Base-by-base conservation (phyloP, 225 moss, liverwort and hornwort species). In the Ulota crispa region DNA sequence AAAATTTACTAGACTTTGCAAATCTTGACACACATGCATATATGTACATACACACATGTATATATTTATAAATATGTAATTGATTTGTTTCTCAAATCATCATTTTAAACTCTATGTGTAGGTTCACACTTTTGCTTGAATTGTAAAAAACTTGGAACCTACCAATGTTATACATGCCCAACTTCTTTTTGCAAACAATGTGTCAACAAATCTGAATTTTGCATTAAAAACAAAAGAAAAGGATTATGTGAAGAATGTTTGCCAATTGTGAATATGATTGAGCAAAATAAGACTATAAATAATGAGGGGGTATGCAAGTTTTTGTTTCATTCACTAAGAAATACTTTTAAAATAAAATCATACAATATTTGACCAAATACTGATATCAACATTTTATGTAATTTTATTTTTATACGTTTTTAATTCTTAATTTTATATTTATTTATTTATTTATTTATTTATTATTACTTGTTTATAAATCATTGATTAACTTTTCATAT, bases 121-220 rank as follows among this genome's bases (percentile, higher is more conserved):
- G 98, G 95, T 77, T 99, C 91, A 83, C 99, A 99, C 69, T 99
- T 94, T 56, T 99, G 99, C 77, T 91, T 93, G 16, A 89, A 84
- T 61, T 99, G 99, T 70, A 96, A 94, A 41, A 96, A 96, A 78
- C 45, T 73, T 73, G 91, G 88, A 81, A 90, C 88, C 24, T 94
- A 93, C 7, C 96, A 99, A 86, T 99, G 99, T 65, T 99, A 92
- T 78, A 99, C 96, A 50, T 99, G 99, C 42, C 94, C 99, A 76
- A 96, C 93, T 65, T 91, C 94, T 27, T 99, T 87, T 64, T 99
- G 99, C 52, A 78, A 52, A 67, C 30, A 72, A 54, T 99, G 99
- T 80, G 43, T 94, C 27, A 90, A 80, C 23, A 64, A 92, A 9
- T 91, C 73, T 36, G 62, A 93, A 53, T 99, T 99, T 83, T 77